These are phyloP conservation scores for Boletus eberwhitei DNA, from an alignment of 768 basidiomycete species.

Conservation along the genomic window DNA sequence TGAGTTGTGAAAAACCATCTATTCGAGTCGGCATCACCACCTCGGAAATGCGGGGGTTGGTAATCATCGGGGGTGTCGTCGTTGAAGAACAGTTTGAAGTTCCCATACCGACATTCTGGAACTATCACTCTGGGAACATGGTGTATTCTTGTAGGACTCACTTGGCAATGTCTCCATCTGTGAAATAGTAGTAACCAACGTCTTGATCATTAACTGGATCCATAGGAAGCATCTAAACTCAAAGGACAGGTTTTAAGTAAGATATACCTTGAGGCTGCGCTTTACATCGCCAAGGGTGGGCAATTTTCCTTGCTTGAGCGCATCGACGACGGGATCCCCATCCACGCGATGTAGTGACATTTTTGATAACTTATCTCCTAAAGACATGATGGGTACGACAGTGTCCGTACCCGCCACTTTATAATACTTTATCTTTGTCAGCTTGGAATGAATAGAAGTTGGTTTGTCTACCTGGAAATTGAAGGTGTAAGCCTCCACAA, in stretches of 20 bases:
- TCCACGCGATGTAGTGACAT: slow-evolving; percentile 41
- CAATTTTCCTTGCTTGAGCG: slow-evolving; percentile 53
- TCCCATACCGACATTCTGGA: slow-evolving; percentile 77
- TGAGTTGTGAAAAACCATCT: slow-evolving; percentile 84
- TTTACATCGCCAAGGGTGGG: slow-evolving; percentile 83
- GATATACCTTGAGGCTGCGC: slow-evolving; percentile 66
- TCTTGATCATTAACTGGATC: slow-evolving; percentile 67
- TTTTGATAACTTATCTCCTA: slow-evolving; percentile 57
- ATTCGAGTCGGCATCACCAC: slow-evolving; percentile 69
- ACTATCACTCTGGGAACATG: background rate
- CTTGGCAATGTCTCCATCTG: slow-evolving; percentile 80
- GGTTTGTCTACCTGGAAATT: slow-evolving; percentile 61
- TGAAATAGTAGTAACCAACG: slow-evolving; percentile 71
- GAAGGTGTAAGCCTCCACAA: slow-evolving; percentile 86
- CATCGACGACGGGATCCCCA: slow-evolving; percentile 58
- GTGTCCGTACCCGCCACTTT: slow-evolving; percentile 56
- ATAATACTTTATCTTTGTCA: slow-evolving; percentile 53
- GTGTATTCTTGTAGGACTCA: slow-evolving; percentile 32
- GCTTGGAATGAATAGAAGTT: background rate
- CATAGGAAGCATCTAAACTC: background rate
- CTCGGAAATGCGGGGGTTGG: slow-evolving; percentile 76
- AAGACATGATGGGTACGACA: slow-evolving; percentile 67
- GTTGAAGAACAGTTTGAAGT: slow-evolving; percentile 84
- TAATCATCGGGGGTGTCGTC: slow-evolving; percentile 77
- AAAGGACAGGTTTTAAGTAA: background rate